Conservation (phyloP, 2,329 filamentous ascomycete species). For the Erysiphe pulchra region DNA sequence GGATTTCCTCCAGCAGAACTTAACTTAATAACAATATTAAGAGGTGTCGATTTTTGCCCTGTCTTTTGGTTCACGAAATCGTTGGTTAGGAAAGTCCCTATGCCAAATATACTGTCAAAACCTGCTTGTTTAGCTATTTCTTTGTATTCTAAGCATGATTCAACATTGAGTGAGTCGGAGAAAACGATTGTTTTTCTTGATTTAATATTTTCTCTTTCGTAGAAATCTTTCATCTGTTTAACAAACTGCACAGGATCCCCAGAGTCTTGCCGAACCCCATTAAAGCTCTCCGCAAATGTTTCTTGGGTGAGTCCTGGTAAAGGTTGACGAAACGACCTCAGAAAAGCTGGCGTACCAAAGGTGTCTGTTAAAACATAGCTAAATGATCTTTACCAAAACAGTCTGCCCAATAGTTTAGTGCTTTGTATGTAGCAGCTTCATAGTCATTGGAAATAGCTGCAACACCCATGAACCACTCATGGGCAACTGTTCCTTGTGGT, state of each 20-base stretch:
- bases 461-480: slow-evolving; percentile 99
- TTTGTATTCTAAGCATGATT: no score
- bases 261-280: slow-evolving; percentile 45
- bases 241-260: slow-evolving; percentile 43
- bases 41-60: slow-evolving; percentile 59
- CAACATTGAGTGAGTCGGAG: no score
- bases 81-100: slow-evolving; percentile 89
- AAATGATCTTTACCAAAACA: slow-evolving; percentile 72
- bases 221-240: slow-evolving; percentile 27
- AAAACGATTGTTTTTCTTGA: no score
- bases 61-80: slow-evolving; percentile 55
- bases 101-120: slow-evolving; percentile 72
- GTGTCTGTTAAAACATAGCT: slow-evolving; percentile 83
- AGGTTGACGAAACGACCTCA: slow-evolving; percentile 55
- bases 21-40: slow-evolving; percentile 97
- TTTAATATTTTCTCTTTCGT: slow-evolving; percentile 28
- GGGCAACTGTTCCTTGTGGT: slow-evolving; percentile 74
- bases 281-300: slow-evolving; percentile 40
- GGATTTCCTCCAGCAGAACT: slow-evolving; percentile 57
- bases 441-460: slow-evolving; percentile 80
- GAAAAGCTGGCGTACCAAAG: slow-evolving; percentile 75
- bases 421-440: slow-evolving; percentile 56
- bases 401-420: slow-evolving; percentile 66
- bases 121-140: slow-evolving; percentile 53
- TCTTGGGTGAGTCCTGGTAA: slow-evolving; percentile 16